Evolutionary conservation across 2,329 filamentous ascomycete species (phyloP).

Genomic region (Fusarium scirpi): DNA sequence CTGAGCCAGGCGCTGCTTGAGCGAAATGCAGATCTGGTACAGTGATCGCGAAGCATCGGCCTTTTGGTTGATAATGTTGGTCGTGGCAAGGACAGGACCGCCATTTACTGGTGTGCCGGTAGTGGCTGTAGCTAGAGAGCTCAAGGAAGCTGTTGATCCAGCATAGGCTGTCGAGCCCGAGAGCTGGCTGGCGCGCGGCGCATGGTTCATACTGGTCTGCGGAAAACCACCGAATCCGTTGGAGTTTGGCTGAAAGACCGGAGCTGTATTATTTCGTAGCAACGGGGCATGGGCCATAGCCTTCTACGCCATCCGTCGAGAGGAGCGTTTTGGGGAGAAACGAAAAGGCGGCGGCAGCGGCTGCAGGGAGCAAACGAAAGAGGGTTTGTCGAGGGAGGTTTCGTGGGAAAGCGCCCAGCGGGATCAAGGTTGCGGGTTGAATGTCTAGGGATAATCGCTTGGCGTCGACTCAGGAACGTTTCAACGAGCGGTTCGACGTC

Average conservation of each 20-base stretch:
- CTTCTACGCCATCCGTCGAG: conserved; percentile 58
- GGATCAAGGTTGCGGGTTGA: conserved; percentile 13
- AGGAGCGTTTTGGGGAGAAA: conserved; percentile 14
- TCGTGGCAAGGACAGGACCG: conserved; percentile 59
- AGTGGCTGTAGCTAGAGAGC: conserved; percentile 59
- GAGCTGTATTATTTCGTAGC: conserved; percentile 69
- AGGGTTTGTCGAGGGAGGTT: conserved; percentile 32
- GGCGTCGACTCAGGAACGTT: conserved; percentile 41
- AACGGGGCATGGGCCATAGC: conserved; percentile 71
- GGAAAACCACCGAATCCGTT: conserved; percentile 60
- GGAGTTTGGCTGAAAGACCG: conserved; percentile 63
- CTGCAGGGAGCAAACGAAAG: conserved; percentile 23
- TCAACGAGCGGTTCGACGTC: conserved; percentile 41
- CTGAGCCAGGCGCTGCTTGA: conserved; percentile 83
- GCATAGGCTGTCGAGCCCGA: conserved; percentile 70
- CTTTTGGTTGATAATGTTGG: conserved; percentile 79
- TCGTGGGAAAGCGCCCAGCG: conserved; percentile 12
- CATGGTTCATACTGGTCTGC: conserved; percentile 63
- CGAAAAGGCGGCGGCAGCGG: conserved; percentile 16
- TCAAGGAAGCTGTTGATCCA: conserved; percentile 65
- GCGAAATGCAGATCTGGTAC: conserved; percentile 92
- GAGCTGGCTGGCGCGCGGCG: conserved; percentile 70
- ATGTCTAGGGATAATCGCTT: conserved; percentile 36
- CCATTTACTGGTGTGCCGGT: conserved; percentile 61
- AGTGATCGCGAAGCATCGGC: conserved; percentile 92